phyloP scores from a whole-genome alignment of 2,329 filamentous ascomycete species.

The Stachybotrys elegans region DNA sequence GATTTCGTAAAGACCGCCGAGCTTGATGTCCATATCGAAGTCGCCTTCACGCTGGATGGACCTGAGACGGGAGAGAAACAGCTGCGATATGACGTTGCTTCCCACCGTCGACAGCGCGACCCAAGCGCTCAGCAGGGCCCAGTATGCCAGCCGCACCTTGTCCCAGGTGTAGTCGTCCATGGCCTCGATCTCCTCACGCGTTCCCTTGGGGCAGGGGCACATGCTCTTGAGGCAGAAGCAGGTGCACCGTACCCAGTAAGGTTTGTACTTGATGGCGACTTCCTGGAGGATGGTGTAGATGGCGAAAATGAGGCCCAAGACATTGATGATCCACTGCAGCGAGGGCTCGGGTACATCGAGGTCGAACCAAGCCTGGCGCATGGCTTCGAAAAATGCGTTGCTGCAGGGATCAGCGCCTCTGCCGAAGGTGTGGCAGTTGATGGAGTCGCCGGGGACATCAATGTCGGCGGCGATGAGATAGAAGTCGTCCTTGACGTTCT shows the following conservation, averaged over 20 bases:
- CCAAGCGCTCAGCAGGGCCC: constrained; percentile 13
- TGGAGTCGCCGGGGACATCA: constrained; percentile 14
- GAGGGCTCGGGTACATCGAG: constrained; percentile 7
- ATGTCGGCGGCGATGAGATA: constrained; percentile 15
- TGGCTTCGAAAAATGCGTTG: constrained; percentile 21
- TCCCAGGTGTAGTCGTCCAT: constrained; percentile 19
- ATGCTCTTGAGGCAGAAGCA: constrained; percentile 19
- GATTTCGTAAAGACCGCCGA: constrained; percentile 9
- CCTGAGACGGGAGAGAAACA: constrained; percentile 13
- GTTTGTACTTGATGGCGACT: constrained; percentile 19
- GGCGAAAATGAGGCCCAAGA: constrained; percentile 11
- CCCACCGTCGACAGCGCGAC: constrained; percentile 15
- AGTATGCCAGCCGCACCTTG: constrained; percentile 17
- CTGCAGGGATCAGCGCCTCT: constrained; percentile 12
- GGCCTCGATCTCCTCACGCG: constrained; percentile 19
- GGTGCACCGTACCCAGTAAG: constrained; percentile 19
- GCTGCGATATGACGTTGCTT: constrained; percentile 10
- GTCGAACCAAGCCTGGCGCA: constrained; percentile 13
- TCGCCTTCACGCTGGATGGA: constrained; percentile 16
- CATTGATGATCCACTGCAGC: constrained; percentile 12
- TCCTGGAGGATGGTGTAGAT: constrained; percentile 12
- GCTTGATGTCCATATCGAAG: constrained; percentile 16
- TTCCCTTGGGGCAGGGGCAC: constrained; percentile 17
- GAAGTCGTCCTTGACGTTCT: constrained; percentile 14
- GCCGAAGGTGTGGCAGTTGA: constrained; percentile 14